Conservation (phyloP, 306 rosid species). For the Castanea mollissima region DNA sequence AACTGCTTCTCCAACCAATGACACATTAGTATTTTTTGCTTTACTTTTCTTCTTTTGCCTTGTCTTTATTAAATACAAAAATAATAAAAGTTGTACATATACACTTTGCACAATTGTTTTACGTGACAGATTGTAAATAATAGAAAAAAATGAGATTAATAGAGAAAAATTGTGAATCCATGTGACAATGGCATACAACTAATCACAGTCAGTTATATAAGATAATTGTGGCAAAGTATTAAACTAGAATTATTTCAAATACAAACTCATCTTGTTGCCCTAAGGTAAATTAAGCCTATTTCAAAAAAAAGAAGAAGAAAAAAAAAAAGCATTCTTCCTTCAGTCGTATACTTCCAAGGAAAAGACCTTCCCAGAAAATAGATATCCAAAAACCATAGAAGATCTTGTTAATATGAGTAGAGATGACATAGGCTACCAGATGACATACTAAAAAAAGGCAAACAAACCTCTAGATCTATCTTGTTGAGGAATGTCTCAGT, state of each 20-base stretch:
- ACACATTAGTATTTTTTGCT: background rate
- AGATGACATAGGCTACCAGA: slow-evolving; percentile 1
- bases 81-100: too few species aligned
- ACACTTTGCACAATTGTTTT: too few species aligned
- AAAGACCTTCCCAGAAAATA: slow-evolving; percentile 67
- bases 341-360: slow-evolving; percentile 89
- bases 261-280: too few species aligned
- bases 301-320: too few species aligned
- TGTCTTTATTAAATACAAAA: background rate
- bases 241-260: too few species aligned
- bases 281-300: background rate
- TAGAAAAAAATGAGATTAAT: too few species aligned
- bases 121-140: too few species aligned
- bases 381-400: slow-evolving; percentile 1
- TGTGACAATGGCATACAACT: too few species aligned
- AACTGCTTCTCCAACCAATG: background rate
- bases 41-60: background rate
- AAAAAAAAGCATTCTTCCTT: slow-evolving; percentile 41
- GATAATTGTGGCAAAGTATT: too few species aligned
- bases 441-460: background rate
- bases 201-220: too few species aligned
- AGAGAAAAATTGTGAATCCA: too few species aligned
- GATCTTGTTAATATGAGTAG: too few species aligned
- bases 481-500: slow-evolving; percentile 80
- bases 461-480: slow-evolving; percentile 78